Conservation (phyloP, 805 yeast species). For the Schwanniomyces sp. region DNA sequence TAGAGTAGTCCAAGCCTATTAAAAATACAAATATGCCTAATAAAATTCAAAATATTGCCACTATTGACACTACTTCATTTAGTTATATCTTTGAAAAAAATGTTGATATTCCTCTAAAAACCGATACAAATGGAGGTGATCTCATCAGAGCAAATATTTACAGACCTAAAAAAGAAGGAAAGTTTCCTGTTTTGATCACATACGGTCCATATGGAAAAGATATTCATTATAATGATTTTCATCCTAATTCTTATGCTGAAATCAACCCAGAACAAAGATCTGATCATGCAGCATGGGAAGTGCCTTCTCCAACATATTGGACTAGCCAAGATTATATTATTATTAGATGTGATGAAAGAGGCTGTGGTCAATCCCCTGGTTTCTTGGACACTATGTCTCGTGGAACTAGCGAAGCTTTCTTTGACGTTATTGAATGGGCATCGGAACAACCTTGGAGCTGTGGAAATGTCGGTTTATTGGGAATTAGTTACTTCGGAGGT, state of each 20-base stretch:
- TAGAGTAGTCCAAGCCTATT: background rate
- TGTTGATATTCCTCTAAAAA: background rate
- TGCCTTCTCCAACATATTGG: background rate
- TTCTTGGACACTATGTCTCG: slow-evolving; percentile 1
- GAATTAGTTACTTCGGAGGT: slow-evolving; percentile 1
- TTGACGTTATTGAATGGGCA: slow-evolving; percentile 2
- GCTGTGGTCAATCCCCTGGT: background rate
- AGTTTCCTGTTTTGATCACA: background rate
- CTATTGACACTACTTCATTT: background rate
- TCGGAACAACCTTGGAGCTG: slow-evolving; percentile 1
- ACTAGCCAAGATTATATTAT: background rate
- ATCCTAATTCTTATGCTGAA: background rate
- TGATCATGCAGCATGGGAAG: background rate
- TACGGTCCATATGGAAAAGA: slow-evolving; percentile 1
- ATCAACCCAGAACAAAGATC: background rate
- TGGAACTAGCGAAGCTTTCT: slow-evolving; percentile 1
- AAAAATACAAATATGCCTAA: background rate
- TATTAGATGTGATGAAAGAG: background rate
- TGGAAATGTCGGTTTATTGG: background rate
- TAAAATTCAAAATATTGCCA: background rate
- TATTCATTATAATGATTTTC: background rate
- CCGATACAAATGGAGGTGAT: background rate
- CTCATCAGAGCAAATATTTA: background rate
- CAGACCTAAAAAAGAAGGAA: background rate
- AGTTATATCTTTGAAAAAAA: background rate